A percentile compares a stretch with the other conserved stretches of the same genome.
phyloP scores from a whole-genome alignment of 1,284 basidiomycete species.

The Trametes sp. region DNA sequence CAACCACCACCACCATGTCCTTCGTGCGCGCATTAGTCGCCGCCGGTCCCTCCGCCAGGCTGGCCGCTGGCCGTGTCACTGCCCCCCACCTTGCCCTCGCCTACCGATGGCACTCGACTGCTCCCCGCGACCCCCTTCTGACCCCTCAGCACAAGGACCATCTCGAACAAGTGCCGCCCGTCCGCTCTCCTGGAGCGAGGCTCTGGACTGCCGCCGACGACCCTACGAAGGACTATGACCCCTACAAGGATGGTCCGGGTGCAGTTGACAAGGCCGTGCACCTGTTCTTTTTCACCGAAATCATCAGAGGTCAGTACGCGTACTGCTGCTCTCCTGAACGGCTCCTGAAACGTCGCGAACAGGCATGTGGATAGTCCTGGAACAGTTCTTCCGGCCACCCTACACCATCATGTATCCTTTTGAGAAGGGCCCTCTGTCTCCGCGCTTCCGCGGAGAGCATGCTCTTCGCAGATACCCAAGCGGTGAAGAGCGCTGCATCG shows the following conservation, averaged over 20 bases:
- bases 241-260: constrained; percentile 82
- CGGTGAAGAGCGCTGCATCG: constrained; percentile 99
- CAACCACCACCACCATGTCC: constrained; percentile 54
- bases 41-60: constrained; percentile 37
- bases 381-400: constrained; percentile 96
- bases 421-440: constrained; percentile 97
- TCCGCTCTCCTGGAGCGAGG: constrained; percentile 44
- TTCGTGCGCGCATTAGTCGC: constrained; percentile 43
- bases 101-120: constrained; percentile 53
- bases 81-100: constrained; percentile 47
- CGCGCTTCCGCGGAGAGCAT: constrained; percentile 99
- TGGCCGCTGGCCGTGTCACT: constrained; percentile 44
- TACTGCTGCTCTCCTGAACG: constrained; percentile 7
- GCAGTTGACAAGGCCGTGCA: constrained; percentile 96
- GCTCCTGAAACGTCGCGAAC: constrained; percentile 18
- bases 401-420: constrained; percentile 99
- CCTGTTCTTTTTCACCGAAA: constrained; percentile 99
- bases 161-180: constrained; percentile 11
- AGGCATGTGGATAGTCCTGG: constrained; percentile 99
- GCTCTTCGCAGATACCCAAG: constrained; percentile 98
- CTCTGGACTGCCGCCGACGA: constrained; percentile 52
- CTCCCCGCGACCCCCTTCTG: constrained; percentile 35
- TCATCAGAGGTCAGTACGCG: constrained; percentile 81
- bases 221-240: constrained; percentile 61
- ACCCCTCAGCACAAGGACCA: constrained; percentile 24